These are phyloP conservation scores for Tulasnella sp. DNA, from an alignment of 768 basidiomycete species.

Conservation along the genomic window DNA sequence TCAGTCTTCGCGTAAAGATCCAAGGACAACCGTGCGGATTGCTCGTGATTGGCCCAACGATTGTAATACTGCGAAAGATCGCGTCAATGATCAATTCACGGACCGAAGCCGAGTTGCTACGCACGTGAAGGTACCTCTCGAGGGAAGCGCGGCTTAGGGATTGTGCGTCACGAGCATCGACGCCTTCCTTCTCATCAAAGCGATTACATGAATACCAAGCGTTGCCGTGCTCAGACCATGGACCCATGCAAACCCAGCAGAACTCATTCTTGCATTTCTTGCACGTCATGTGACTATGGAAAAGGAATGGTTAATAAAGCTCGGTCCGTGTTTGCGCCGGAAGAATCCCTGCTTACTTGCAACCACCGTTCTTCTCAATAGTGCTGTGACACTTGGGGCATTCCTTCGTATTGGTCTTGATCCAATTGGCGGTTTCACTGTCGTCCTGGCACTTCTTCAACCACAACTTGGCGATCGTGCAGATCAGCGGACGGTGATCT, in stretches of 20 bases:
- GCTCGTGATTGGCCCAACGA: constrained; percentile 98
- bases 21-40: constrained; percentile 91
- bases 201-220: constrained; percentile 98
- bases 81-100: background rate
- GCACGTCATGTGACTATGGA: constrained; percentile 92
- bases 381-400: constrained; percentile 93
- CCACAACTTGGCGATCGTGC: constrained; percentile 84
- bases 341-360: constrained; percentile 64
- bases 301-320: constrained; percentile 14
- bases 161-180: constrained; percentile 85
- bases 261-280: constrained; percentile 99
- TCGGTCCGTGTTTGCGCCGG: too few species aligned
- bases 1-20: constrained; percentile 81
- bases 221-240: constrained; percentile 96
- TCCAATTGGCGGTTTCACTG: constrained; percentile 98
- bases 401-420: constrained; percentile 99
- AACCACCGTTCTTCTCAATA: constrained; percentile 99
- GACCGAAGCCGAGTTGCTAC: constrained; percentile 23
- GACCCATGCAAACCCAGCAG: constrained; percentile 99
- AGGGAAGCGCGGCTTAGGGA: constrained; percentile 80
- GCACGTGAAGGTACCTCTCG: constrained; percentile 89
- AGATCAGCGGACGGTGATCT: constrained; percentile 89
- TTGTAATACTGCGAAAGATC: constrained; percentile 79
- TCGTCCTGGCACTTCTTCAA: constrained; percentile 95
- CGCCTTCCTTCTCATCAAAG: constrained; percentile 83